Conservation (phyloP, 768 basidiomycete species). For the Pleurotus tuber-regium region DNA sequence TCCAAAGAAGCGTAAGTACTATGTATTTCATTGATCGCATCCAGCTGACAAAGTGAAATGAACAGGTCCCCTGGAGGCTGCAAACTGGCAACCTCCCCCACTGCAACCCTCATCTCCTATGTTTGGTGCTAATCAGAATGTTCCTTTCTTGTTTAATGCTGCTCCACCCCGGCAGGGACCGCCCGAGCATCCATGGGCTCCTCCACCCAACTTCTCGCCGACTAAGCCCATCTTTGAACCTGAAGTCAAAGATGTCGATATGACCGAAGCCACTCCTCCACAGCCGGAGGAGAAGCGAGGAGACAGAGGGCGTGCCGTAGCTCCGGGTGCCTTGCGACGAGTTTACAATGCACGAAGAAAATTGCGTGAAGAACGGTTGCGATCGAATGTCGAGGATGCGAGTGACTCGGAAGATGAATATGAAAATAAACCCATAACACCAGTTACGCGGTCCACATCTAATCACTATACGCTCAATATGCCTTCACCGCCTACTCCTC, state of each 20-base stretch:
- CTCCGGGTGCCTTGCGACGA: slow-evolving; percentile 62
- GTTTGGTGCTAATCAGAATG: slow-evolving; percentile 64
- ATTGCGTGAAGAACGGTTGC: slow-evolving; percentile 29
- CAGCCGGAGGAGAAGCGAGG: slow-evolving; percentile 38
- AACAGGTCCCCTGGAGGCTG: slow-evolving; percentile 29
- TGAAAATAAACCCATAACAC: slow-evolving; percentile 36
- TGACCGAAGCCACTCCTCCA: slow-evolving; percentile 69
- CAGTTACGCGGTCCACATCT: slow-evolving; percentile 55
- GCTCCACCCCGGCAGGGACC: slow-evolving; percentile 38
- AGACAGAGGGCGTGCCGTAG: slow-evolving; percentile 47
- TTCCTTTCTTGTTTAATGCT: slow-evolving; percentile 69
- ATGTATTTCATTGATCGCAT: slow-evolving; percentile 8
- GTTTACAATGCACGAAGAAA: slow-evolving; percentile 63
- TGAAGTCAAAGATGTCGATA: slow-evolving; percentile 70
- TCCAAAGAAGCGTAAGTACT: slow-evolving; percentile 64
- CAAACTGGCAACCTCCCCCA: slow-evolving; percentile 40
- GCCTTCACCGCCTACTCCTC: slow-evolving; percentile 53
- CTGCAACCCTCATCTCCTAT: slow-evolving; percentile 38
- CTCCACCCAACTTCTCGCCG: slow-evolving; percentile 59
- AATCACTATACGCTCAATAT: slow-evolving; percentile 86
- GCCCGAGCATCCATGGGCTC: slow-evolving; percentile 63
- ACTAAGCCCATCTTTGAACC: slow-evolving; percentile 34
- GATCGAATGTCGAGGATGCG: slow-evolving; percentile 36
- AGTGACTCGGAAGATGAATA: slow-evolving; percentile 45
- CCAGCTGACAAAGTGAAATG: slow-evolving; percentile 6